Base-by-base conservation (phyloP, 306 rosid genomes). In the Carpinus viminea region DNA sequence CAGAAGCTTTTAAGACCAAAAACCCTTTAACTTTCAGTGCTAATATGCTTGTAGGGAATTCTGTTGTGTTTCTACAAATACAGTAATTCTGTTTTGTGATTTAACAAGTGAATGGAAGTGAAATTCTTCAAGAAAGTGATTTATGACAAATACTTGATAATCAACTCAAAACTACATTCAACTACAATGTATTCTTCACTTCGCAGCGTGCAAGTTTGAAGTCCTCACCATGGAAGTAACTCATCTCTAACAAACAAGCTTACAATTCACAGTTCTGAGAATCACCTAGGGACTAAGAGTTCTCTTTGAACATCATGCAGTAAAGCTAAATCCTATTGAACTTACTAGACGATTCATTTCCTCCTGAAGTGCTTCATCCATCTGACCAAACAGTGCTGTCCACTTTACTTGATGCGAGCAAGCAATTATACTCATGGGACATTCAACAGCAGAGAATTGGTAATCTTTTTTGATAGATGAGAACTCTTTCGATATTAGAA, bases 211-310 rank as follows among this genome's bases (percentile, higher is more conserved):
- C 15, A 34, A 38, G 9, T 34, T 64, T 64, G 13, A 64, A 15
- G 70, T 7, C 11, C 11, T 34, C 20, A 64, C 13, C 70, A 34
- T 64, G 7, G 70, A 64, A 64, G 24, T 64, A 17, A 15, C 34
- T 64, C 46, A 16, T 34, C 47, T 17, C 70, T 0, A 36, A 12
- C 47, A 36, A 34, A 64, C 21, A 64, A 64, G 46, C 12, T 15
- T 64, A 64, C 21, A 64, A 7, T 64, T 64, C 21, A 64, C 70
- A 64, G 12, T 61, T 61, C 43, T 55, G 60, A 61, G 68, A 61
- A 61, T 61, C 68, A 61, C 18, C 17, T 26, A 61, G 70, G 24
- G 18, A 64, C 47, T 34, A 64, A 7, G 70, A 64, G 21, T 15
- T 64, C 12, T 20, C 65, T 57, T 57, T 57, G 65, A 57, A 62